A percentile compares a stretch with the other conserved stretches of the same genome.
phyloP scores from a whole-genome alignment of 2,329 filamentous ascomycete species.

The Colletotrichum theobromicola region DNA sequence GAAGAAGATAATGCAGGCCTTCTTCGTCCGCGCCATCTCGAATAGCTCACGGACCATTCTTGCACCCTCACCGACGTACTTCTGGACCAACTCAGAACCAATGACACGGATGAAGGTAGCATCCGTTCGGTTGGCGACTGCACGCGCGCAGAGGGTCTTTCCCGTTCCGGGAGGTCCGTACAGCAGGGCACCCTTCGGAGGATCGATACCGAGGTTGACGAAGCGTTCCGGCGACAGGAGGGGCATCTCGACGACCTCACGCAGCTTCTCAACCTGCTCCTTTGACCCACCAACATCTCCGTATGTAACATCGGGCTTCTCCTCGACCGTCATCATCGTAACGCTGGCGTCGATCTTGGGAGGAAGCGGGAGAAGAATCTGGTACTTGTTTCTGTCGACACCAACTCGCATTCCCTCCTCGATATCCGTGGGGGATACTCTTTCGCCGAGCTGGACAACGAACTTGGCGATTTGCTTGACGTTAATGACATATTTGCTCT shows the following conservation, averaged over 20 bases:
- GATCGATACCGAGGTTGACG: conserved; percentile 98
- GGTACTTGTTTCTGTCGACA: conserved; percentile 98
- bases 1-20: conserved; percentile 99
- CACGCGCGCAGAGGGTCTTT: conserved; percentile 96
- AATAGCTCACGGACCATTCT: conserved; percentile 99
- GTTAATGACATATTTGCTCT: conserved; percentile 99
- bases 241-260: conserved; percentile 99
- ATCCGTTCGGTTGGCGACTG: conserved; percentile 96
- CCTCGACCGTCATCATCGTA: conserved; percentile 99
- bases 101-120: conserved; percentile 99
- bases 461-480: conserved; percentile 99
- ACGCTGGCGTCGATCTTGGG: conserved; percentile 99
- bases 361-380: conserved; percentile 93
- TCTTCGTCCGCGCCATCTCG: conserved; percentile 99
- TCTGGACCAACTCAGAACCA: conserved; percentile 96
- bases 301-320: conserved; percentile 99
- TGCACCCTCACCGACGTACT: conserved; percentile 97
- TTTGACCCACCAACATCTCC: conserved; percentile 99
- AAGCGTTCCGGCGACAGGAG: conserved; percentile 95
- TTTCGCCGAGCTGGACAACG: conserved; percentile 95
- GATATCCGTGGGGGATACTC: conserved; percentile 97
- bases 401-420: conserved; percentile 99
- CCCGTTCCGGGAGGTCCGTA: conserved; percentile 98
- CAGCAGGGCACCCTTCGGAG: conserved; percentile 93
- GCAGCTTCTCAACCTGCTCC: conserved; percentile 98